Evolutionary conservation across 257 asterid genomes (phyloP).

Genomic region (Gardenia jasminoides): DNA sequence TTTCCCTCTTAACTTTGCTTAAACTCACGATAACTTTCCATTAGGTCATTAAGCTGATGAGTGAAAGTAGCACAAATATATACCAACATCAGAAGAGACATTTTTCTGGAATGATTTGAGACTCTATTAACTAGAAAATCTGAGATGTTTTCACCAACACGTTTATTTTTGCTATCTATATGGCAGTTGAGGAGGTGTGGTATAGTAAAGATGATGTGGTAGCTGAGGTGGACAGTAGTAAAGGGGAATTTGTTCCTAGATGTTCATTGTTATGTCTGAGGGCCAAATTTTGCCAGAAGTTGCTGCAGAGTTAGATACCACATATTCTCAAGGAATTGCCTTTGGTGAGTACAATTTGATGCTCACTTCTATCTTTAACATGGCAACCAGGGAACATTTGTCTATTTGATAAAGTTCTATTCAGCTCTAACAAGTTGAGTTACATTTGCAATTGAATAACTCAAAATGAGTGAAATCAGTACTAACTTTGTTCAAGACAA

Average conservation of each 20-base stretch:
- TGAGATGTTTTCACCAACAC: neutral
- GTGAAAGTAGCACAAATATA: neutral
- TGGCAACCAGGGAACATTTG: neutral
- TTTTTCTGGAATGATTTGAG: neutral
- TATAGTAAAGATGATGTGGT: constrained; percentile 84
- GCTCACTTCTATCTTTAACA: neutral
- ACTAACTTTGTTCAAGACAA: neutral
- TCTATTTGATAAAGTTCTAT: neutral
- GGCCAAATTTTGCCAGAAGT: constrained; percentile 64
- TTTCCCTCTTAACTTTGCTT: neutral
- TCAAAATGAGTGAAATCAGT: neutral
- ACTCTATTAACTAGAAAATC: neutral
- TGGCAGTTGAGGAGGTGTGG: constrained; percentile 86
- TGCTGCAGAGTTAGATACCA: constrained; percentile 90
- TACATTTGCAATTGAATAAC: neutral
- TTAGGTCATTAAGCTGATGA: neutral
- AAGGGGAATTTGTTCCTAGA: constrained; percentile 69
- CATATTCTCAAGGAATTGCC: constrained; percentile 91
- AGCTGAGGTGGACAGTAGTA: constrained; percentile 84
- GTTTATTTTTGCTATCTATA: neutral
- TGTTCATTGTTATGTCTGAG: constrained; percentile 86
- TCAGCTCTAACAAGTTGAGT: neutral
- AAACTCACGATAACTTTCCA: neutral
- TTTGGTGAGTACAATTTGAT: constrained; percentile 45
- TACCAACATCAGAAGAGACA: neutral